Base-by-base conservation (phyloP, 2,329 filamentous ascomycete genomes). In the Cercospora zeae-maydis region DNA sequence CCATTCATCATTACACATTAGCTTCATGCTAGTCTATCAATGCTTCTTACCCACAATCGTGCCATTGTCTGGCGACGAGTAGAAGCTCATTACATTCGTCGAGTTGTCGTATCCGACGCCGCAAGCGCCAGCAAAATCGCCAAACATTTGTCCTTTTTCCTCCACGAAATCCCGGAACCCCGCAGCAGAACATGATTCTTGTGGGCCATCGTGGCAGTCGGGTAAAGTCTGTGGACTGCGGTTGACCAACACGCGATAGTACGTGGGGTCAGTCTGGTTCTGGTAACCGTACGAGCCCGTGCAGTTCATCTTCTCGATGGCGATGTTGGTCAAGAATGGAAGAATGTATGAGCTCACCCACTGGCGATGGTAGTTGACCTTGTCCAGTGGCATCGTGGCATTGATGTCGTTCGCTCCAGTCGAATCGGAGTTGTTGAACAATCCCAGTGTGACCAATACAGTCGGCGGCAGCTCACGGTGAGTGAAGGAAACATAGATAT, bases 381-480 rank as follows among this genome's bases (percentile, higher is more conserved):
- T 78, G 65, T 84, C 81, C 0, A 83, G 76, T 0, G 87, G 87
- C 83, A 90, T 89, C 2, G 87, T 88, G 55, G 80, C 82, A 66
- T 88, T 88, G 67, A 85, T 76, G 13, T 82, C 74, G 61, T 81
- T 80, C 0, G 78, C 77, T 9, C 82, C 82, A 2, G 81, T 78
- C 63, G 82, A 83, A 0, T 78, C 81, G 2, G 84, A 86, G 75
- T 88, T 88, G 78, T 89, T 89, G 79, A 89, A 90, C 4, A 90
- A 78, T 0, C 87, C 87, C 75, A 90, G 81, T 0, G 87, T 86
- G 1, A 89, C 87, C 1, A 86, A 76, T 1, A 89, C 85, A 63
- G 85, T 86, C 1, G 88, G 87, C 1, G 87, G 87, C 2, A 90
- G 77, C 72, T 90, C 87, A 19, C 87, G 84, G 72, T 90, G 87